Conservation (phyloP, 257 asterid genomes). For the Nicotiana noctiflora region DNA sequence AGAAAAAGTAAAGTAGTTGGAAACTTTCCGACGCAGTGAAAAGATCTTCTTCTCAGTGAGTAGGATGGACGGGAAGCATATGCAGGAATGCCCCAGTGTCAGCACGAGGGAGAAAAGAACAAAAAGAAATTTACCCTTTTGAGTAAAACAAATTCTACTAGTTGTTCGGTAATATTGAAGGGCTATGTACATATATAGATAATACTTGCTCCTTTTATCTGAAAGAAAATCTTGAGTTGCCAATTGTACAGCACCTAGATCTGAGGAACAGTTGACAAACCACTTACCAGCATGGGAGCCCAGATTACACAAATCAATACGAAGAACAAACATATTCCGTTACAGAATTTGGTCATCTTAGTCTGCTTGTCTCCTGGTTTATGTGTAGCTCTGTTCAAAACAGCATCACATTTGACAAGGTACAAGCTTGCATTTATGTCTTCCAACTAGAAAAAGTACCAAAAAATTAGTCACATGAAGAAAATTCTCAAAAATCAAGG, state of each 20-base stretch:
- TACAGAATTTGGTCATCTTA: constrained; percentile 90
- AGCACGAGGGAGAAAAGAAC: not conserved
- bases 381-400: constrained; percentile 80
- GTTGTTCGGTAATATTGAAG: not conserved
- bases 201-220: not conserved
- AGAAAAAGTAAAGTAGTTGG: not conserved
- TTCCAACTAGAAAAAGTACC: constrained; percentile 63
- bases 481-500: not conserved
- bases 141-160: constrained; percentile 2
- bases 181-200: not conserved
- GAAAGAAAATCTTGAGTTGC: not conserved
- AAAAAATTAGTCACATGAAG: constrained; percentile 17
- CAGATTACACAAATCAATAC: constrained; percentile 84
- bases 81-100: not conserved
- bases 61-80: not conserved
- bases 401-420: constrained; percentile 94
- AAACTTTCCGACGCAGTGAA: not conserved
- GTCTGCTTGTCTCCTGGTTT: constrained; percentile 91
- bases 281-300: constrained; percentile 99
- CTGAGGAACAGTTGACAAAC: constrained; percentile 7
- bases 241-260: not conserved
- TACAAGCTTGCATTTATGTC: constrained; percentile 97
- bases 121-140: not conserved
- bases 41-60: not conserved
- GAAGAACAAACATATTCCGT: constrained; percentile 85